Evolutionary conservation across 306 rosid species (phyloP).

Genomic region (Astragalus glycyphyllos): DNA sequence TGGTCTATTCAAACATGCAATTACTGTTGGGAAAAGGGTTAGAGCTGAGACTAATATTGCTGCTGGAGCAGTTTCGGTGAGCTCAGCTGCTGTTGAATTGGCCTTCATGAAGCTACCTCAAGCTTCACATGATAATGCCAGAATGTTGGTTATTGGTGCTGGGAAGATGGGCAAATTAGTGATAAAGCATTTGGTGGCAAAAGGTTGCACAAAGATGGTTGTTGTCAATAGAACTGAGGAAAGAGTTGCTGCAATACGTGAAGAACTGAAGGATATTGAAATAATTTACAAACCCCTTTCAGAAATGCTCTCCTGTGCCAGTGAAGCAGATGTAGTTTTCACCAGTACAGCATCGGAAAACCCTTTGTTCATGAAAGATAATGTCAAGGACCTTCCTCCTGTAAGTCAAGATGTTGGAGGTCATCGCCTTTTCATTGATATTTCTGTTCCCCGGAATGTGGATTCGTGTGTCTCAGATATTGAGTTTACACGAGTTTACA

Average conservation of each 20-base stretch:
- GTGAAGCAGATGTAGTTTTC: slow-evolving; percentile 84
- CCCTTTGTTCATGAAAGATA: slow-evolving; percentile 77
- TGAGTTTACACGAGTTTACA: slow-evolving; percentile 69
- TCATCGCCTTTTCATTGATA: slow-evolving; percentile 76
- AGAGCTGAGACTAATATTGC: slow-evolving; percentile 97
- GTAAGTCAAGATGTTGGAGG: slow-evolving; percentile 75
- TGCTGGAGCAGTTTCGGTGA: slow-evolving; percentile 97
- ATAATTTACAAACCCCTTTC: slow-evolving; percentile 86
- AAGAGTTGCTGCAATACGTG: slow-evolving; percentile 77
- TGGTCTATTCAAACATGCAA: slow-evolving; percentile 96
- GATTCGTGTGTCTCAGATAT: slow-evolving; percentile 82
- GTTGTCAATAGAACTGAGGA: slow-evolving; percentile 92
- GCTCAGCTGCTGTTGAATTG: slow-evolving; percentile 97
- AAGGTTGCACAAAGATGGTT: slow-evolving; percentile 88
- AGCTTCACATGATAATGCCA: slow-evolving; percentile 64
- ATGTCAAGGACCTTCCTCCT: slow-evolving; percentile 75
- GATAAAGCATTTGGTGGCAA: slow-evolving; percentile 91
- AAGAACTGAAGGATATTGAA: slow-evolving; percentile 75
- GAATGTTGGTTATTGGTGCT: slow-evolving; percentile 90
- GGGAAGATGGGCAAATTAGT: slow-evolving; percentile 99
- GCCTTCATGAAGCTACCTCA: slow-evolving; percentile 91
- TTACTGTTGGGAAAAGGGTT: slow-evolving; percentile 96
- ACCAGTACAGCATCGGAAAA: slow-evolving; percentile 95
- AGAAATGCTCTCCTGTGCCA: slow-evolving; percentile 74
- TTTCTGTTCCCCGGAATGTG: slow-evolving; percentile 94